Percentiles rank a stretch among this genome's conserved stretches.
Conservation (phyloP, 129 eudicot genomes). For the Flaveria linearis region DNA sequence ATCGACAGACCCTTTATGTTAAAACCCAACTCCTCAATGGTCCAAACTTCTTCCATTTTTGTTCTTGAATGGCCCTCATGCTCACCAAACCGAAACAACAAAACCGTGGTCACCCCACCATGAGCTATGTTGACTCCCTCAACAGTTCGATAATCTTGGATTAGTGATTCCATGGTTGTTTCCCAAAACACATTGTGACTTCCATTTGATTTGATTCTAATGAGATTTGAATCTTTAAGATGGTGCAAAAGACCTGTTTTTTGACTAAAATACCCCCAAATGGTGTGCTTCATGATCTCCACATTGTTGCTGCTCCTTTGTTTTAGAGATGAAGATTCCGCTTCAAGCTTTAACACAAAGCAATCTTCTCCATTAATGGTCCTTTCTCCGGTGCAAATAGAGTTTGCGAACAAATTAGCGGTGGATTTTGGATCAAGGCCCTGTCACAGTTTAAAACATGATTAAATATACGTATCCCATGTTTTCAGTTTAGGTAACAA, state of each 20-base stretch:
- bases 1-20: conserved; percentile 71
- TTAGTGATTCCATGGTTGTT: conserved; percentile 84
- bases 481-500: no score
- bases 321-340: conserved; percentile 58
- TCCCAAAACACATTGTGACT: conserved; percentile 50
- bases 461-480: not conserved
- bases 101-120: conserved; percentile 57
- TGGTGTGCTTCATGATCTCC: conserved; percentile 74
- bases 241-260: conserved; percentile 67
- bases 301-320: conserved; percentile 79
- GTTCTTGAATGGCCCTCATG: conserved; percentile 64
- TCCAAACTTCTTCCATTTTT: conserved; percentile 85
- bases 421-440: conserved; percentile 85
- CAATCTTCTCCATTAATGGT: conserved; percentile 67
- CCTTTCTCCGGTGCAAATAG: conserved; percentile 78
- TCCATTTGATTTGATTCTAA: conserved; percentile 55
- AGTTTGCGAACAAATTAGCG: conserved; percentile 65
- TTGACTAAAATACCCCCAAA: conserved; percentile 89
- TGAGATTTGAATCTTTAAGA: conserved; percentile 69
- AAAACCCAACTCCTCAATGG: conserved; percentile 83
- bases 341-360: conserved; percentile 71
- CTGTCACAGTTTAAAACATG: conserved; percentile 28
- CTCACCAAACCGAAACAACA: conserved; percentile 66
- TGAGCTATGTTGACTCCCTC: conserved; percentile 87
- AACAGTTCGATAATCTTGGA: conserved; percentile 66